A percentile compares a stretch with the other conserved stretches of the same genome.
These are phyloP conservation scores for Lophiotrema nucula DNA, from an alignment of 495 filamentous ascomycete species.

Conservation along the genomic window DNA sequence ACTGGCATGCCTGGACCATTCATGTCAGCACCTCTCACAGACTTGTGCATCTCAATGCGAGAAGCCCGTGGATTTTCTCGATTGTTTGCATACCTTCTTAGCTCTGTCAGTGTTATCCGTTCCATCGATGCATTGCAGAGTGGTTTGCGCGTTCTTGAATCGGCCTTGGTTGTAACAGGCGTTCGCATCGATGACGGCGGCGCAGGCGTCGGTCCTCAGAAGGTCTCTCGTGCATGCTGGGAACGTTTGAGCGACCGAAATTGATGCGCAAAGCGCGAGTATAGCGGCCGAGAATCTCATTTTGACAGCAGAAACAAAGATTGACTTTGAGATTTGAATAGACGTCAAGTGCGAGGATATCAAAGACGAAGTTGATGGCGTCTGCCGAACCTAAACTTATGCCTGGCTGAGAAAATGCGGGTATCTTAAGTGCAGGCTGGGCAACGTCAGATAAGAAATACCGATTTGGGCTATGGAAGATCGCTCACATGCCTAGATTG, in stretches of 20 bases:
- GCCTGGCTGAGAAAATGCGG: too few species aligned
- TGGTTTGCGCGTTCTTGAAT: slow-evolving; percentile 13
- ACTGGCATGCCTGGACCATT: slow-evolving; percentile 23
- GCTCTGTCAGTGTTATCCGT: slow-evolving; percentile 16
- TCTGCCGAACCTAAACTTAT: too few species aligned
- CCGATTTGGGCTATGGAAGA: too few species aligned
- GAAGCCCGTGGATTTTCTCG: too few species aligned
- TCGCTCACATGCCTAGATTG: too few species aligned
- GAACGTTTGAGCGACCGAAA: slow-evolving; percentile 4
- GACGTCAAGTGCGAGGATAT: too few species aligned
- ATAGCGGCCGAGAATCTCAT: slow-evolving; percentile 20
- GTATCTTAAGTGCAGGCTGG: too few species aligned
- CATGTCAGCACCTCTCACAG: slow-evolving; percentile 2
- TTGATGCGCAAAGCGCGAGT: slow-evolving; percentile 5
- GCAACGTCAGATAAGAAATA: too few species aligned
- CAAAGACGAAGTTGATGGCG: too few species aligned
- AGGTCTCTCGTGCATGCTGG: slow-evolving; percentile 24
- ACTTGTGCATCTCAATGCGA: background rate
- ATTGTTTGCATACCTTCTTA: slow-evolving; percentile 19
- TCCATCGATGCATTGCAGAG: slow-evolving; percentile 27
- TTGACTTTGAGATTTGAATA: too few species aligned
- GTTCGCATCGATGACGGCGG: slow-evolving; percentile 29
- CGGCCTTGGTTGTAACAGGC: slow-evolving; percentile 29
- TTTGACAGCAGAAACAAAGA: background rate
- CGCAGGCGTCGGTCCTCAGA: slow-evolving; percentile 22